Conservation (phyloP, 495 filamentous ascomycete genomes). For the Penicillium fimorum region DNA sequence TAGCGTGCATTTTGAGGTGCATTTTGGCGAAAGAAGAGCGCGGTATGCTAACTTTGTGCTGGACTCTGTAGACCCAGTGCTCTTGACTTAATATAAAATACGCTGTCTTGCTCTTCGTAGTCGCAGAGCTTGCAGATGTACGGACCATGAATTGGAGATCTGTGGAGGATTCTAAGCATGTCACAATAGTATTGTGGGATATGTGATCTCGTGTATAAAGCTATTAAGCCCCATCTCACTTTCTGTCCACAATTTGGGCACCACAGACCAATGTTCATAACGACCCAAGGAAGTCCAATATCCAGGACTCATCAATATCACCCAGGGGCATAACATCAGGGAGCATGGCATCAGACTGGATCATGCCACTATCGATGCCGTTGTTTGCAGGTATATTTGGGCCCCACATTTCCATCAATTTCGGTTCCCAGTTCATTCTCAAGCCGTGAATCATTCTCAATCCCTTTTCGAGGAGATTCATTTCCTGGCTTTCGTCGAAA, state of each 20-base stretch:
- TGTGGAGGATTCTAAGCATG: neutral
- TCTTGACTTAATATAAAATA: neutral
- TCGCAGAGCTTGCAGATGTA: neutral
- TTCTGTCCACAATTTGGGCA: neutral
- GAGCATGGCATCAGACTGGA: conserved; percentile 10
- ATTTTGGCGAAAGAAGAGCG: neutral
- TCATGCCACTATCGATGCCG: conserved; percentile 6
- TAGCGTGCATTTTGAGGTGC: neutral
- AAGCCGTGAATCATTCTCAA: conserved; percentile 20
- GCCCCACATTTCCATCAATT: conserved; percentile 27
- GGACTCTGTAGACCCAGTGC: neutral
- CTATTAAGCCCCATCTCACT: neutral
- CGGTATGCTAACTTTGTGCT: neutral
- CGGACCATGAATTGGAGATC: neutral
- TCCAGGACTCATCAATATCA: conserved; percentile 28
- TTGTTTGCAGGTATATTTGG: conserved; percentile 12
- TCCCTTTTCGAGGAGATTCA: conserved; percentile 25
- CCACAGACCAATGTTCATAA: conserved; percentile 8
- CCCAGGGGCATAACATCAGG: conserved; percentile 11
- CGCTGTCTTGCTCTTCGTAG: neutral
- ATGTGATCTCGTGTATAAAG: neutral
- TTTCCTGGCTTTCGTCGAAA: conserved; percentile 5
- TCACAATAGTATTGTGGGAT: neutral
- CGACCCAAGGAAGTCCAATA: conserved; percentile 27
- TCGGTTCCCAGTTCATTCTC: conserved; percentile 27